Base-by-base conservation (phyloP, 352 stramenopile genomes). In the Plasmopara muralis region DNA sequence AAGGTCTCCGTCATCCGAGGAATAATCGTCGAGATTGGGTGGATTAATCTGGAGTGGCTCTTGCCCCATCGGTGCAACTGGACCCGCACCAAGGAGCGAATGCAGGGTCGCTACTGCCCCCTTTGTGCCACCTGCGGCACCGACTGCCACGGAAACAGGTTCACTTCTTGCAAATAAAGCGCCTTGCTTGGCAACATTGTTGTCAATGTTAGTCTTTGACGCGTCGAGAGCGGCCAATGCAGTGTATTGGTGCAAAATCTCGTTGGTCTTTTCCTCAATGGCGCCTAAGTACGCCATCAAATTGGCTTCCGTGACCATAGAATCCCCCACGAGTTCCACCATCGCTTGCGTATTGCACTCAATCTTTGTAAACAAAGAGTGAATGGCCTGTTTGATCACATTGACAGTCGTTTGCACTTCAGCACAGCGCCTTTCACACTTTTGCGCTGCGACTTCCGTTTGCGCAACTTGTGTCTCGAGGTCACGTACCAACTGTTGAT, bases 221-320 rank as follows among this genome's bases (percentile, higher is more conserved):
- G 70, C 45, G n/a, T 69, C 63, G 31, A 74, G 65, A 12, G 74
- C 16, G 15, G 69, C 55, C 30, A 77, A 61, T 9, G 65, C 68
- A 14, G 77, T 72, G 64, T 95, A 97, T 42, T 92, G 75, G 33
- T 95, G 85, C 44, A 98, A 59, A 31, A 98, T 85, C 44, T 95
- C 84, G 61, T 97, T 97, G 5, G 89, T 93, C 55, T 87, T 88
- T 53, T 98, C 83, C 67, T 98, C 94, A 37, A 98, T 94, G 46
- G 96, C 85, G 10, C 90, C 93, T 6, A 98, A 72, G 58, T 97
- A 97, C 41, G 93, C 84, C 68, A 98, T 93, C 69, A 98, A 82
- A 59, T 98, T 98, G 50, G 88, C 83, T 46, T 97, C 94, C 0
- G 92, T 98, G 30, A 98, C 78, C 10, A 88, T 74, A 6, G 73